phyloP scores from a whole-genome alignment of 108 stramenopile species.

The Conticribra weissflogii region DNA sequence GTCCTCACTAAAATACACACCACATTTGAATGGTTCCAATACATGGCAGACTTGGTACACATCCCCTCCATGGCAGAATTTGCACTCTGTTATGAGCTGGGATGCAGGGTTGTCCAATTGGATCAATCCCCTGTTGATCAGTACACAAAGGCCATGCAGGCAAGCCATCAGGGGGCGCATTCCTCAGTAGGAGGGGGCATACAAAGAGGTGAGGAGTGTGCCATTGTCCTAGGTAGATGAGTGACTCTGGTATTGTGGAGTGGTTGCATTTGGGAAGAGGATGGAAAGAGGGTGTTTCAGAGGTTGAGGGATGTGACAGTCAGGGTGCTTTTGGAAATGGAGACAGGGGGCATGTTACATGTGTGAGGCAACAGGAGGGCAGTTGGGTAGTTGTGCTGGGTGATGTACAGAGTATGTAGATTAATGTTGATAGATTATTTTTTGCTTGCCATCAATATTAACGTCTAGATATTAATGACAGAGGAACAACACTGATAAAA shows the following conservation, averaged over 20 bases:
- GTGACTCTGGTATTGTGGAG: slow-evolving; percentile 87
- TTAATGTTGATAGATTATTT: no score
- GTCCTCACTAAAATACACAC: slow-evolving; percentile 77
- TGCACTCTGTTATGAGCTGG: slow-evolving; percentile 86
- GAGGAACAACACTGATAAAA: no score
- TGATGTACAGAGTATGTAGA: not conserved
- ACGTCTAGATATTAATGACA: no score
- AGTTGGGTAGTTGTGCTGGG: slow-evolving; percentile 1
- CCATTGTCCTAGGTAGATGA: slow-evolving; percentile 83
- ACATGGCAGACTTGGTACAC: slow-evolving; percentile 71
- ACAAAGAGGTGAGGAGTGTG: slow-evolving; percentile 80
- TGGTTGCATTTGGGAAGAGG: slow-evolving; percentile 81
- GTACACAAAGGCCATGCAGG: slow-evolving; percentile 84
- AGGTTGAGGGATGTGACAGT: slow-evolving; percentile 83
- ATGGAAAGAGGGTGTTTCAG: slow-evolving; percentile 67
- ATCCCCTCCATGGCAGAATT: slow-evolving; percentile 86
- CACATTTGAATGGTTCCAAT: slow-evolving; percentile 80
- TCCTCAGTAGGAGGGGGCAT: slow-evolving; percentile 83
- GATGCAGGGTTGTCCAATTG: slow-evolving; percentile 78
- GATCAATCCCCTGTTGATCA: slow-evolving; percentile 81
- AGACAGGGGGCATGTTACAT: slow-evolving; percentile 58
- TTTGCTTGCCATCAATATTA: no score
- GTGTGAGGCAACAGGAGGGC: slow-evolving; percentile 84
- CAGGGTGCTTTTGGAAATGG: slow-evolving; percentile 76
- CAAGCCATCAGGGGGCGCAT: slow-evolving; percentile 70